These are phyloP conservation scores for Microbotryum saponariae DNA, from an alignment of 1,284 basidiomycete species.

Conservation along the genomic window DNA sequence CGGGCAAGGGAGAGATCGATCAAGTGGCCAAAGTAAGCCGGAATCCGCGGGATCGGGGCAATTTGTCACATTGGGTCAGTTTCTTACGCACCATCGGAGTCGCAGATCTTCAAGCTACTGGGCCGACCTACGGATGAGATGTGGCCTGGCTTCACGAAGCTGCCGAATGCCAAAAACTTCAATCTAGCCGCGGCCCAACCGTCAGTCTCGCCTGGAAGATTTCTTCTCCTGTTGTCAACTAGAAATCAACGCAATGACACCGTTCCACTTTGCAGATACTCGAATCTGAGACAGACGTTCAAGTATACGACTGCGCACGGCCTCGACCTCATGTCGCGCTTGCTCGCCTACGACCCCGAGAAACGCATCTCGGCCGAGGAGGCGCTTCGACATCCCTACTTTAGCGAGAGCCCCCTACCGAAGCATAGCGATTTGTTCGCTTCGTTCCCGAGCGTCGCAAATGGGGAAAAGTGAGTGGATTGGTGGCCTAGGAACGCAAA, in stretches of 20 bases:
- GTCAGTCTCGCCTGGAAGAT: constrained; percentile 19
- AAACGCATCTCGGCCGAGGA: constrained; percentile 77
- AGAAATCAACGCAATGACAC: not conserved
- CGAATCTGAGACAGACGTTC: constrained; percentile 52
- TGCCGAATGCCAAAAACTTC: constrained; percentile 73
- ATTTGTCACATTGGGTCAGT: not conserved
- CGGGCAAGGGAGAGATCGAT: constrained; percentile 91
- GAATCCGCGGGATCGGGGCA: not conserved
- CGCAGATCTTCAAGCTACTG: constrained; percentile 72
- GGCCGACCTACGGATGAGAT: constrained; percentile 74
- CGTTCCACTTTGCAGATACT: constrained; percentile 40
- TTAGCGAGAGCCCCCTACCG: constrained; percentile 87
- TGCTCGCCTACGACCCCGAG: constrained; percentile 84
- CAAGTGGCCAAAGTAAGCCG: constrained; percentile 66
- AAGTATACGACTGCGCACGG: constrained; percentile 73
- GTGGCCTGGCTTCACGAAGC: constrained; percentile 74
- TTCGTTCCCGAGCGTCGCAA: constrained; percentile 92
- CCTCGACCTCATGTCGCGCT: constrained; percentile 69
- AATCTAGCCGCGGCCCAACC: constrained; percentile 47
- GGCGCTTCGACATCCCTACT: constrained; percentile 84
- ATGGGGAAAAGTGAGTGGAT: constrained; percentile 66
- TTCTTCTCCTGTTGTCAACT: not conserved
- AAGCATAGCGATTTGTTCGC: constrained; percentile 97
- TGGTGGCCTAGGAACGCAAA: too few species aligned
- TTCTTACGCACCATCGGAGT: not conserved